A percentile compares a stretch with the other conserved stretches of the same genome.
phyloP scores from a whole-genome alignment of 208 protist genomes.

The Leishmania aethiopica region DNA sequence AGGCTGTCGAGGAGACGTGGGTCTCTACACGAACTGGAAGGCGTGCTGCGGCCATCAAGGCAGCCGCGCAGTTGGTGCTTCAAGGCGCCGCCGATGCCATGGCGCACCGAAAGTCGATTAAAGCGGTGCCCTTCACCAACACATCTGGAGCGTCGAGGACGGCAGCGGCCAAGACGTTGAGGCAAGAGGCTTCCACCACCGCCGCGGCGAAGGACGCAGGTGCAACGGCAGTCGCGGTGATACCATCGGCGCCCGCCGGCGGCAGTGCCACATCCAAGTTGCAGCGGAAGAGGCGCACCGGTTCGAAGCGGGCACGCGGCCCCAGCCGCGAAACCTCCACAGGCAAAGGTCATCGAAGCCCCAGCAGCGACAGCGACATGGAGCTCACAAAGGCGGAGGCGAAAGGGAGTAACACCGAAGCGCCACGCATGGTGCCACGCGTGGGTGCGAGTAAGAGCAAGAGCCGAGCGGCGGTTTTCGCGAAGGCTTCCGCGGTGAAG shows the following conservation, averaged over 20 bases:
- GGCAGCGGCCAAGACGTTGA: background rate
- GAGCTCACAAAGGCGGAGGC: background rate
- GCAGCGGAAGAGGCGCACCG: background rate
- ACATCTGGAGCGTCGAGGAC: background rate
- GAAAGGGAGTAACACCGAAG: background rate
- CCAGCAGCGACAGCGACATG: conserved; percentile 3
- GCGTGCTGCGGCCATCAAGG: conserved; percentile 33
- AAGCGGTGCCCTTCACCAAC: background rate
- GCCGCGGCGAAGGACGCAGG: background rate
- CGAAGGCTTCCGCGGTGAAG: background rate
- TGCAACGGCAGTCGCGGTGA: background rate
- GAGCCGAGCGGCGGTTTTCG: background rate
- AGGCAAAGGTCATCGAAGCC: conserved; percentile 1
- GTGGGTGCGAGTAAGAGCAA: background rate
- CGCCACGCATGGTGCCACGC: background rate
- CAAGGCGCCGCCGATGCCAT: background rate
- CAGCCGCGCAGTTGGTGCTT: conserved; percentile 11
- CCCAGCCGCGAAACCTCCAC: background rate
- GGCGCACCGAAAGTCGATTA: background rate
- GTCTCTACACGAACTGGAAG: conserved; percentile 46
- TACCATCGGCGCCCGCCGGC: background rate
- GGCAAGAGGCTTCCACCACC: background rate
- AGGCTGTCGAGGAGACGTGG: conserved; percentile 60
- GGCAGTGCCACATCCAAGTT: background rate
- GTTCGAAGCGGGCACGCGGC: conserved; percentile 19